Percentiles rank a stretch among this genome's conserved stretches.
Conservation (phyloP, 495 filamentous ascomycete genomes). For the Tuber aestivum region DNA sequence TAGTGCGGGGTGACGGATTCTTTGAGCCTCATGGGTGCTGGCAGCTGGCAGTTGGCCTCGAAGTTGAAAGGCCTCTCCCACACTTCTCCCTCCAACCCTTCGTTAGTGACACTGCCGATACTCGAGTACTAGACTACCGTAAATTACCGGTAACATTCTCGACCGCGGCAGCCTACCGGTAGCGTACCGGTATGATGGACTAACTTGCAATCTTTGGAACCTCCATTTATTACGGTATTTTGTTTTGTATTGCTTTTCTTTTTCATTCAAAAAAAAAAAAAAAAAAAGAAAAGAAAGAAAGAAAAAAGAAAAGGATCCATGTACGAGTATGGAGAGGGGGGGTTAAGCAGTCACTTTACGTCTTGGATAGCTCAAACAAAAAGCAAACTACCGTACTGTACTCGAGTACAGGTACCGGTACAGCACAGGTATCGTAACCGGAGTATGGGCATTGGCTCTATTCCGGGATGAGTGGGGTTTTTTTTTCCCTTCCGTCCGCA, state of each 20-base stretch:
- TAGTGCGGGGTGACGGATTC: background rate
- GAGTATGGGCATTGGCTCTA: background rate
- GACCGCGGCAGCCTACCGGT: too few relatives aligned
- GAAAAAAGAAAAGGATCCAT: background rate
- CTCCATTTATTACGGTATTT: background rate
- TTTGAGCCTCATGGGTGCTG: background rate
- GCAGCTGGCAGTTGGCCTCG: too few relatives aligned
- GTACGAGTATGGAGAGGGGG: background rate
- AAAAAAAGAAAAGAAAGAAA: too few relatives aligned
- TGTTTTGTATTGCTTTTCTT: background rate
- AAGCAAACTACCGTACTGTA: background rate
- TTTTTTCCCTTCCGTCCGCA: background rate
- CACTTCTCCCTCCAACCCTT: background rate
- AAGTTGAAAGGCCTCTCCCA: background rate
- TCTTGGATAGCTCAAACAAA: background rate
- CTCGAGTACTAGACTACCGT: too few relatives aligned
- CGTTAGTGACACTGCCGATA: background rate
- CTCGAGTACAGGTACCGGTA: background rate
- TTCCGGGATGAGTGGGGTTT: background rate
- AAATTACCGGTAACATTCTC: too few relatives aligned
- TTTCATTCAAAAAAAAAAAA: too few relatives aligned
- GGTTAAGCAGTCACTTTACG: conserved; percentile 1
- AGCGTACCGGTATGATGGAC: too few relatives aligned
- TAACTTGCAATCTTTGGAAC: background rate
- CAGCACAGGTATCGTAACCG: background rate